phyloP scores from a whole-genome alignment of 2,329 filamentous ascomycete genomes.

The Microascus cirrosus region DNA sequence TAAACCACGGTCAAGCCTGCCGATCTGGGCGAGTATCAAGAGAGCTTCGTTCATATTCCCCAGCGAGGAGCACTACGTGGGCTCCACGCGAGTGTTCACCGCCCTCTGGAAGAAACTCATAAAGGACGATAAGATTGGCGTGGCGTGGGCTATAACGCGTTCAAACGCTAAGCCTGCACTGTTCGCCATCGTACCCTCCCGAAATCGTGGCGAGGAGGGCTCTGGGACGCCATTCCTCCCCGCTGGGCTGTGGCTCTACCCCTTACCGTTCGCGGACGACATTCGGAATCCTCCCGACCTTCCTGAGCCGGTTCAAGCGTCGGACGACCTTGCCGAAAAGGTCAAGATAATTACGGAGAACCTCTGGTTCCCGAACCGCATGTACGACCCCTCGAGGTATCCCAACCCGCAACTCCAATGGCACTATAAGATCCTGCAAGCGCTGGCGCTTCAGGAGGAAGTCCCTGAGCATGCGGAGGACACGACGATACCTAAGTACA shows the following conservation, averaged over 20 bases:
- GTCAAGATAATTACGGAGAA: constrained; percentile 81
- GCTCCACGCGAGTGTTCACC: constrained; percentile 86
- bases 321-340: constrained; percentile 62
- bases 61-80: constrained; percentile 78
- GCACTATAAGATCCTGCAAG: constrained; percentile 93
- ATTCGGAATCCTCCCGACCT: constrained; percentile 63
- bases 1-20: constrained; percentile 65
- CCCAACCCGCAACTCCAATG: constrained; percentile 90
- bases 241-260: constrained; percentile 78
- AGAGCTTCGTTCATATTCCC: constrained; percentile 91
- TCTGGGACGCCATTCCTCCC: constrained; percentile 61
- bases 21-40: constrained; percentile 74
- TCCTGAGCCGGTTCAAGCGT: constrained; percentile 38
- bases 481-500: constrained; percentile 72
- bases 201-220: constrained; percentile 51
- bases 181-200: constrained; percentile 71
- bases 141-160: constrained; percentile 85
- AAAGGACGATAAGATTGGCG: constrained; percentile 65
- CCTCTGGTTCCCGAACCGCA: constrained; percentile 73
- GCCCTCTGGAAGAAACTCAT: constrained; percentile 82
- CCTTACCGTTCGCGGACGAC: constrained; percentile 83
- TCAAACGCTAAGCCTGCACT: constrained; percentile 69
- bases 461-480: constrained; percentile 64
- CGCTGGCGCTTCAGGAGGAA: constrained; percentile 84
- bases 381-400: constrained; percentile 77